Evolutionary conservation across 2,329 filamentous ascomycete genomes (phyloP).

Genomic region (Ophiostoma triangulosporum): DNA sequence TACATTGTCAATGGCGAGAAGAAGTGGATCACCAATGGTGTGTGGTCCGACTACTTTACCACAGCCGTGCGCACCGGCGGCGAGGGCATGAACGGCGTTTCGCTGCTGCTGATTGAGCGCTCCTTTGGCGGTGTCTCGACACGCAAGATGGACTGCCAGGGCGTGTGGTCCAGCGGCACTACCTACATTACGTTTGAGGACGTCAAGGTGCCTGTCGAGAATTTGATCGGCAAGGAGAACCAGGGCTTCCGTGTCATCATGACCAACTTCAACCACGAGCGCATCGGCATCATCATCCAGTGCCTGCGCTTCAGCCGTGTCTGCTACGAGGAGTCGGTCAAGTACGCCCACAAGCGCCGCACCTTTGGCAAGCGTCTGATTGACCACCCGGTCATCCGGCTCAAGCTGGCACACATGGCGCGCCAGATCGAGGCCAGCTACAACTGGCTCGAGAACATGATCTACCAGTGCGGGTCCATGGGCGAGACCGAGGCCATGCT

Average conservation of each 20-base stretch:
- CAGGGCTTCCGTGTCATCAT: constrained; percentile 96
- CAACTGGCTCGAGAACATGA: constrained; percentile 89
- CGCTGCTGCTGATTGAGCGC: constrained; percentile 83
- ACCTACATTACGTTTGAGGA: constrained; percentile 98
- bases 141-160: constrained; percentile 94
- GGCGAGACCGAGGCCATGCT: constrained; percentile 91
- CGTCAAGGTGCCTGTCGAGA: constrained; percentile 98
- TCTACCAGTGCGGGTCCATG: constrained; percentile 91
- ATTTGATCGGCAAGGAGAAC: constrained; percentile 94
- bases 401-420: constrained; percentile 97
- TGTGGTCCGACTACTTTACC: constrained; percentile 96
- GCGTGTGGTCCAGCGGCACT: constrained; percentile 88
- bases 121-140: constrained; percentile 74
- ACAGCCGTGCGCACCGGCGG: constrained; percentile 85
- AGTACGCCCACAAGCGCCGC: constrained; percentile 92
- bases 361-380: constrained; percentile 96
- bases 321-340: constrained; percentile 91
- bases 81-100: constrained; percentile 84
- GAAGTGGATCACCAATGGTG: constrained; percentile 99
- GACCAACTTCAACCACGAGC: constrained; percentile 99
- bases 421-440: constrained; percentile 95
- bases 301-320: constrained; percentile 89
- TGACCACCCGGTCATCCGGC: constrained; percentile 89
- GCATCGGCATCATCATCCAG: constrained; percentile 97
- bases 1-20: constrained; percentile 99